A percentile compares a stretch with the other conserved stretches of the same genome.
These are phyloP conservation scores for Jaenimonas drosophilae DNA, from an alignment of 208 protist genomes.

Conservation along the genomic window DNA sequence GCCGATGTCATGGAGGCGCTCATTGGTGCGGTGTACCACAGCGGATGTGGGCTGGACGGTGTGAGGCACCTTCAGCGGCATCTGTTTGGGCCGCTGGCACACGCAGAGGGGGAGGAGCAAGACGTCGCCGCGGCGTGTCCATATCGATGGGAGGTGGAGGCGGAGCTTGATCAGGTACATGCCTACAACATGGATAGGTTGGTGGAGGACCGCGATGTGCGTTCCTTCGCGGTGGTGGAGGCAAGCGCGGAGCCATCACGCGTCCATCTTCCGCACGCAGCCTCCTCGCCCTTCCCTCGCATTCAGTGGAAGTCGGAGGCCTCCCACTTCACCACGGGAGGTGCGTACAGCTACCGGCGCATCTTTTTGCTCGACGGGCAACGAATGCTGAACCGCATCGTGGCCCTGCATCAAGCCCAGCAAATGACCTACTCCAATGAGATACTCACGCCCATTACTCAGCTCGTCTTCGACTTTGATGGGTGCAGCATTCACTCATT, in stretches of 20 bases:
- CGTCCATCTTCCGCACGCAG: too few species aligned
- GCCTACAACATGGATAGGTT: slow-evolving; percentile 1
- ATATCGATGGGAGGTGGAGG: slow-evolving; percentile 4
- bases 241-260: slow-evolving; percentile 3
- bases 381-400: slow-evolving; percentile 39
- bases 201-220: too few species aligned
- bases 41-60: slow-evolving; percentile 20
- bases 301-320: slow-evolving; percentile 50
- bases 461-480: slow-evolving; percentile 52
- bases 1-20: slow-evolving; percentile 64
- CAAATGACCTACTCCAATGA: slow-evolving; percentile 50
- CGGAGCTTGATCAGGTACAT: slow-evolving; percentile 7
- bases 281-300: slow-evolving; percentile 20
- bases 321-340: slow-evolving; percentile 58
- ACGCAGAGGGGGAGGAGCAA: background rate
- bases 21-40: slow-evolving; percentile 41
- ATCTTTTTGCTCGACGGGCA: slow-evolving; percentile 19
- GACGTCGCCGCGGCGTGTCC: background rate
- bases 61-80: slow-evolving; percentile 23
- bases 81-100: slow-evolving; percentile 27
- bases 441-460: slow-evolving; percentile 31
- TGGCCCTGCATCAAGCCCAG: slow-evolving; percentile 14
- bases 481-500: slow-evolving; percentile 21
- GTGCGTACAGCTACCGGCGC: slow-evolving; percentile 38
- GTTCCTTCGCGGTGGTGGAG: slow-evolving; percentile 1